Evolutionary conservation across 257 asterid species (phyloP).

Genomic region (Scutellaria galericulata): DNA sequence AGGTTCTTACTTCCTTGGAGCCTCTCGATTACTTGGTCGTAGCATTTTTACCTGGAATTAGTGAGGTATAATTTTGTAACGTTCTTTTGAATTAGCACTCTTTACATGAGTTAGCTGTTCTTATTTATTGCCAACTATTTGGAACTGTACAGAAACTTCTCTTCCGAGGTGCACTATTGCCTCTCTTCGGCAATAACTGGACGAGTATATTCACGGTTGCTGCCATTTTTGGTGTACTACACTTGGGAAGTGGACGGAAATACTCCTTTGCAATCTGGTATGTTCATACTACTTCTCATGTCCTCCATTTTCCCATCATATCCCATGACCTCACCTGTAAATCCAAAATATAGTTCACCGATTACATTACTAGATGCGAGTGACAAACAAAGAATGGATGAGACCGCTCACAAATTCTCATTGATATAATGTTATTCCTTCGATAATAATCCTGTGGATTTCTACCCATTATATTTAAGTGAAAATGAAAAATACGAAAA

Average conservation of each 20-base stretch:
- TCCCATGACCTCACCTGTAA: not conserved
- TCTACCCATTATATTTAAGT: too few species aligned
- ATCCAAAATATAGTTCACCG: too few species aligned
- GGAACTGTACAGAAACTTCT: constrained; percentile 67
- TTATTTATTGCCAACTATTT: constrained; percentile 19
- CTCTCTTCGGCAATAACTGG: constrained; percentile 67
- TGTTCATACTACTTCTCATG: not conserved
- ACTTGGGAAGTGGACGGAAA: constrained; percentile 87
- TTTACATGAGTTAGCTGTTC: not conserved
- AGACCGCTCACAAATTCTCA: too few species aligned
- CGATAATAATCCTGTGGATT: too few species aligned
- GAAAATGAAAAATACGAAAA: too few species aligned
- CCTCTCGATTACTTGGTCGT: constrained; percentile 81
- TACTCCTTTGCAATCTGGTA: constrained; percentile 91
- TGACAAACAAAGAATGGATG: not conserved
- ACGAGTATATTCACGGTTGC: constrained; percentile 61
- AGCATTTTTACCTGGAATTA: constrained; percentile 82
- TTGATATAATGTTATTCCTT: too few species aligned
- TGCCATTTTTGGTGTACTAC: constrained; percentile 76
- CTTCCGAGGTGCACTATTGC: constrained; percentile 86
- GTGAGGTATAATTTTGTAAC: constrained; percentile 59
- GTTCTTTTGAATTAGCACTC: not conserved
- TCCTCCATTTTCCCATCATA: not conserved
- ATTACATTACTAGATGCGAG: not conserved
- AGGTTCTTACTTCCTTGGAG: constrained; percentile 83